A percentile compares a stretch with the other conserved stretches of the same genome.
Evolutionary conservation across 768 basidiomycete species (phyloP).

Genomic region (Trametes villosa): DNA sequence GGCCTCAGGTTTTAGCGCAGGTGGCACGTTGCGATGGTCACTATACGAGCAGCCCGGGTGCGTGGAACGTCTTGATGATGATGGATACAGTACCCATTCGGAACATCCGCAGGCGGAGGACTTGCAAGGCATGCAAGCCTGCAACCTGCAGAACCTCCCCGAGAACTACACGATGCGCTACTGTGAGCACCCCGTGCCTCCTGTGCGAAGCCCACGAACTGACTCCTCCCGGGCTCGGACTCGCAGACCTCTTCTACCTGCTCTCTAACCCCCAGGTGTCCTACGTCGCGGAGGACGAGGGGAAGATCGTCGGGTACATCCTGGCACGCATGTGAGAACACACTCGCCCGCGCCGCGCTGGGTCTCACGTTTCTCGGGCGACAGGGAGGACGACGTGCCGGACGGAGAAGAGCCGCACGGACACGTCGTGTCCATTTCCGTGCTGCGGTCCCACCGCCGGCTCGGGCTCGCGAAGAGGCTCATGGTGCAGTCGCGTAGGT

Average conservation of each 20-base stretch:
- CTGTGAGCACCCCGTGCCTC: slow-evolving; percentile 55
- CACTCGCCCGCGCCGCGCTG: background rate
- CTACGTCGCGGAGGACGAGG: slow-evolving; percentile 88
- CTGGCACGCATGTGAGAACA: slow-evolving; percentile 80
- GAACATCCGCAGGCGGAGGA: slow-evolving; percentile 85
- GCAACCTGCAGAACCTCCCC: slow-evolving; percentile 89
- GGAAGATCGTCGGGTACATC: slow-evolving; percentile 88
- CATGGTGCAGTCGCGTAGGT: slow-evolving; percentile 86
- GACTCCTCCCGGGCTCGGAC: too few species aligned
- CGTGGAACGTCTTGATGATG: background rate
- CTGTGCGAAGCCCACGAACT: too few species aligned
- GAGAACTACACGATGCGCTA: slow-evolving; percentile 87
- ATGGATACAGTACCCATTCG: background rate
- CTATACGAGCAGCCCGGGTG: slow-evolving; percentile 45
- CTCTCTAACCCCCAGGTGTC: slow-evolving; percentile 92
- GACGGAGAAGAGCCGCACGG: slow-evolving; percentile 69
- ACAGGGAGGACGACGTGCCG: slow-evolving; percentile 64
- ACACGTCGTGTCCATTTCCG: slow-evolving; percentile 95
- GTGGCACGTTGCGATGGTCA: slow-evolving; percentile 41
- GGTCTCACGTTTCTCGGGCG: background rate
- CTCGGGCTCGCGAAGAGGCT: slow-evolving; percentile 89
- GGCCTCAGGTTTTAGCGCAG: background rate
- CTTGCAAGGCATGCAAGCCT: slow-evolving; percentile 86
- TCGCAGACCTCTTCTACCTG: slow-evolving; percentile 81
- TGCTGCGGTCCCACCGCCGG: slow-evolving; percentile 84